Percentiles rank a stretch among this genome's conserved stretches.
phyloP scores from a whole-genome alignment of 257 asterid genomes.

The Euphrasia confusa region DNA sequence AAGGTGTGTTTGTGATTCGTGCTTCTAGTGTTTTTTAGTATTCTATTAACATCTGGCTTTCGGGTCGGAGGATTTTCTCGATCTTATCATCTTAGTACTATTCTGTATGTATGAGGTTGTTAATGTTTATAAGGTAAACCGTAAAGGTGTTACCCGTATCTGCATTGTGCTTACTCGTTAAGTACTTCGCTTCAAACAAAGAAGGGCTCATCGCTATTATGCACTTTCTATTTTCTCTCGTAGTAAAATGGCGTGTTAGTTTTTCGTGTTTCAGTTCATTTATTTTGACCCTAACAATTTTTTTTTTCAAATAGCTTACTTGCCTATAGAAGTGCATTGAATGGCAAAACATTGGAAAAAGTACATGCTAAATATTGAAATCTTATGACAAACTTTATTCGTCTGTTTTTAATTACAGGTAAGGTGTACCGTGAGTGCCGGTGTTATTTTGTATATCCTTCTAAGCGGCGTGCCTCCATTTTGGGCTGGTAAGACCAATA shows the following conservation, averaged over 20 bases:
- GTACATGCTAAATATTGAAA: slow-evolving; percentile 6
- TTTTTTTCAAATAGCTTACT: not conserved
- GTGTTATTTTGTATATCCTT: slow-evolving; percentile 77
- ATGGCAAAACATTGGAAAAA: not conserved
- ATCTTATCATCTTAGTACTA: not conserved
- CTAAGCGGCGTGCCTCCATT: slow-evolving; percentile 94
- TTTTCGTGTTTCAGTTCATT: not conserved
- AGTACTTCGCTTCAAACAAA: no score
- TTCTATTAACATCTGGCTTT: no score
- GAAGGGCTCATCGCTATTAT: no score
- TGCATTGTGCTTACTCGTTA: no score
- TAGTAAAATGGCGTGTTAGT: not conserved
- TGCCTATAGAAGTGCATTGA: not conserved
- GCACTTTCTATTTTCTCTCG: no score
- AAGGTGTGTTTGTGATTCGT: not conserved
- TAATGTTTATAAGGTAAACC: no score
- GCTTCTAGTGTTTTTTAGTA: not conserved
- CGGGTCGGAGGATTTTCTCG: no score
- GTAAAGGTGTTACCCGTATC: no score
- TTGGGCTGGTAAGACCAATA: slow-evolving; percentile 71
- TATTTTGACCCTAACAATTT: no score
- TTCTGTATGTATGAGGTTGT: not conserved
- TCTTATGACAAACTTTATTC: slow-evolving; percentile 2
- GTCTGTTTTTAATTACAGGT: slow-evolving; percentile 36
- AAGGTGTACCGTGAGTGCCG: slow-evolving; percentile 86